Percentiles rank a stretch among this genome's conserved stretches.
Conservation (phyloP, 2,329 filamentous ascomycete genomes). For the Diplodia intermedia region DNA sequence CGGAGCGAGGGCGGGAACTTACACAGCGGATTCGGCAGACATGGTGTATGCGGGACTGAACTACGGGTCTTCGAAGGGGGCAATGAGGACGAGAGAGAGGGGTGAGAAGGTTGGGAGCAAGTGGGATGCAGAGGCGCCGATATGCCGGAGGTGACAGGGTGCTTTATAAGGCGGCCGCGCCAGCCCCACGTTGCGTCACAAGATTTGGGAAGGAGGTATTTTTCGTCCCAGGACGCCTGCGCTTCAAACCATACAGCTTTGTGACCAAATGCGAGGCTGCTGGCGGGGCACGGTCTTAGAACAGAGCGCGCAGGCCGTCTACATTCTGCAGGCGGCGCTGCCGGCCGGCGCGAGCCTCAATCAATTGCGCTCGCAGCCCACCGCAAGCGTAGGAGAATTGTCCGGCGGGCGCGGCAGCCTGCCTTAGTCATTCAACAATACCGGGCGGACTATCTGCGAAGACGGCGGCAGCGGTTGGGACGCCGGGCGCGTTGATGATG, state of each 20-base stretch:
- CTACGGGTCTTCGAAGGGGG: slow-evolving; percentile 12
- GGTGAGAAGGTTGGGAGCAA: slow-evolving; percentile 27
- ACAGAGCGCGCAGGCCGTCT: slow-evolving; percentile 5
- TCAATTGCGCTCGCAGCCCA: slow-evolving; percentile 10
- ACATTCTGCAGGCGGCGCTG: slow-evolving; percentile 4
- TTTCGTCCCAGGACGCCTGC: slow-evolving; percentile 28
- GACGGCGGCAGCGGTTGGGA: slow-evolving; percentile 19
- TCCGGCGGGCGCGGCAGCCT: slow-evolving; percentile 10
- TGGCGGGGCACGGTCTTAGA: slow-evolving; percentile 6
- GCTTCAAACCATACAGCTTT: slow-evolving; percentile 14
- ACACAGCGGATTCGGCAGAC: slow-evolving; percentile 42
- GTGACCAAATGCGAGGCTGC: slow-evolving; percentile 8
- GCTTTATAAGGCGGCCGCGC: slow-evolving; percentile 33
- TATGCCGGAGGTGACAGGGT: slow-evolving; percentile 32
- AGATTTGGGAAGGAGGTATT: slow-evolving; percentile 31
- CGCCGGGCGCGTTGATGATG: slow-evolving; percentile 18
- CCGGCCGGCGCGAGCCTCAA: background rate
- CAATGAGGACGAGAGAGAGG: slow-evolving; percentile 21
- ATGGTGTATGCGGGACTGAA: slow-evolving; percentile 36
- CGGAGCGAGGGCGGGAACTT: slow-evolving; percentile 34
- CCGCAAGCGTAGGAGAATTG: slow-evolving; percentile 4
- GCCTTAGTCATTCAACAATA: slow-evolving; percentile 31
- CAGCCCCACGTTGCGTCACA: slow-evolving; percentile 31
- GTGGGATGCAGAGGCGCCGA: slow-evolving; percentile 36
- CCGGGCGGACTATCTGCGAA: slow-evolving; percentile 18